Percentiles rank a stretch among this genome's conserved stretches.
phyloP scores from a whole-genome alignment of 176 grass and related monocot species.

The Puccinellia tenuiflora region DNA sequence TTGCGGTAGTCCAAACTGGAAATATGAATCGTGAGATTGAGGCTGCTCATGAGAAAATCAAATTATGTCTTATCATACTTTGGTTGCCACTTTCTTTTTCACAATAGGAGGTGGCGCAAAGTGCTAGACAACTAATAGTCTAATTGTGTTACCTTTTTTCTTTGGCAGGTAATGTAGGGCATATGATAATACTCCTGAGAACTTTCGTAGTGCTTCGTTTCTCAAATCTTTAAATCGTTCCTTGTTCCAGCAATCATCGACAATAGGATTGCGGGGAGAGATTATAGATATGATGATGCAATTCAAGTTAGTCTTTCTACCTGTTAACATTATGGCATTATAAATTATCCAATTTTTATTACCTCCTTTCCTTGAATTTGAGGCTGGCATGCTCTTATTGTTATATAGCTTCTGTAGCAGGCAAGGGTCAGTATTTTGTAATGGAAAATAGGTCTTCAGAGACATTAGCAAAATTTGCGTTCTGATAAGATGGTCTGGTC shows the following conservation, averaged over 20 bases:
- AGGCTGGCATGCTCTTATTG: conserved; percentile 4
- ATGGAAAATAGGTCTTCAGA: neutral
- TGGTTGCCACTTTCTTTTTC: neutral
- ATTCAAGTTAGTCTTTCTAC: conserved; percentile 67
- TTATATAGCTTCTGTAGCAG: neutral
- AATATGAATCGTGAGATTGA: neutral
- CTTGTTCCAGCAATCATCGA: conserved; percentile 62
- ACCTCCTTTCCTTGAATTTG: conserved; percentile 11
- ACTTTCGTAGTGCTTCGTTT: conserved; percentile 13
- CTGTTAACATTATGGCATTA: conserved; percentile 20
- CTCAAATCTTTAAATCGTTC: conserved; percentile 34
- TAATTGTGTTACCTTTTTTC: conserved; percentile 1
- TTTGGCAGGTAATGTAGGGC: conserved; percentile 37
- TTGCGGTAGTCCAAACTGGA: neutral
- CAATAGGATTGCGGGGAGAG: conserved; percentile 65
- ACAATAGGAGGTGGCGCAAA: conserved; percentile 6
- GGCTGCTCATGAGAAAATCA: neutral
- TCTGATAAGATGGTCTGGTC: neutral
- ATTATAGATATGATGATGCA: conserved; percentile 68
- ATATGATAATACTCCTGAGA: conserved; percentile 6
- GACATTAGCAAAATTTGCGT: neutral
- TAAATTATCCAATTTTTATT: neutral
- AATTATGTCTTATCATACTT: neutral
- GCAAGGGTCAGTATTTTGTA: neutral
- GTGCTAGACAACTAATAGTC: neutral